A percentile compares a stretch with the other conserved stretches of the same genome.
Conservation (phyloP, 495 filamentous ascomycete species). For the Immersiella caudata region DNA sequence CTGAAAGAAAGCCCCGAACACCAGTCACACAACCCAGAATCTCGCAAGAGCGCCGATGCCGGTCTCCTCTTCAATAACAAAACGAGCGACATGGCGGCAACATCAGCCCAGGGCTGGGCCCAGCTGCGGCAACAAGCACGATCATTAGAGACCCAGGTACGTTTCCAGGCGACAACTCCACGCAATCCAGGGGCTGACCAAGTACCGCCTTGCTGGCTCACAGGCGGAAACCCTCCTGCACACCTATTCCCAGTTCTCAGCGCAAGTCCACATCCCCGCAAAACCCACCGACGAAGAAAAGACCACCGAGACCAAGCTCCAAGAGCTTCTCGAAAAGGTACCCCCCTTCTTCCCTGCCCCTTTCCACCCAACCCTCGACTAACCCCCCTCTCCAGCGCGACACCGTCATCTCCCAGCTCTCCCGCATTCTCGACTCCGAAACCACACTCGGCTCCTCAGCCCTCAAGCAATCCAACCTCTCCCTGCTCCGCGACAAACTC, state of each 20-base stretch:
- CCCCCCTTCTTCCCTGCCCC: neutral
- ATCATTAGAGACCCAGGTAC: constrained; percentile 88
- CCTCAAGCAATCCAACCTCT: constrained; percentile 90
- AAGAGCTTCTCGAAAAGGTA: constrained; percentile 82
- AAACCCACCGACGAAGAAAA: constrained; percentile 86
- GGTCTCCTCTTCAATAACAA: neutral
- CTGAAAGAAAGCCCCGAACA: neutral
- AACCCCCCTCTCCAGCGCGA: constrained; percentile 64
- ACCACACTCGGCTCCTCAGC: constrained; percentile 84
- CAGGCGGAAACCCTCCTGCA: constrained; percentile 94
- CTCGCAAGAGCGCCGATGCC: neutral
- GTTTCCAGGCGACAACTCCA: constrained; percentile 5
- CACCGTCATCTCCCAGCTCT: constrained; percentile 75
- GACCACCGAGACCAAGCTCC: constrained; percentile 74
- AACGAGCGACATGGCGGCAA: constrained; percentile 64
- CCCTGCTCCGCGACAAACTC: constrained; percentile 88
- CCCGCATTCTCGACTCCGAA: constrained; percentile 92
- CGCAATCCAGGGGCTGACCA: neutral
- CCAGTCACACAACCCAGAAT: neutral
- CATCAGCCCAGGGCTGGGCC: constrained; percentile 81
- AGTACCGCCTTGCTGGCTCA: neutral
- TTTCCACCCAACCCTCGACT: constrained; percentile 8
- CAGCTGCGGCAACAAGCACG: constrained; percentile 94
- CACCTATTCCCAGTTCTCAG: constrained; percentile 93
- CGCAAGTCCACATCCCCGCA: constrained; percentile 72